Base-by-base conservation (phyloP, 192 early-diverging fungal genomes). In the Thamnidium elegans region DNA sequence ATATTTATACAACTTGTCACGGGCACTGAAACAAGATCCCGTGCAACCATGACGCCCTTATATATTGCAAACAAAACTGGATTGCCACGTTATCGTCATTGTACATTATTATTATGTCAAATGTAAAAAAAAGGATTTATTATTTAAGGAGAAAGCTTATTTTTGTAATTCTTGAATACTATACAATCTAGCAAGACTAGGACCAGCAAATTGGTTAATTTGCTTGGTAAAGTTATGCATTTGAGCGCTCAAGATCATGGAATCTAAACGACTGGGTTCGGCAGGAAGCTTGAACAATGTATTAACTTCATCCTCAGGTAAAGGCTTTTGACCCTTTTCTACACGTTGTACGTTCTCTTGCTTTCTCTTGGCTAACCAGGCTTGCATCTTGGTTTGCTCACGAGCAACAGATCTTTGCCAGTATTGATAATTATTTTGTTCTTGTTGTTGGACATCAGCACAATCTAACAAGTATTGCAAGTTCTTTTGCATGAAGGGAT, bases 141-240 rank as follows among this genome's bases (percentile, higher is more conserved):
- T 56, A 44, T 36, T 45, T 26, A 47, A 55, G 14, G 55, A 17
- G 53, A 52, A 45, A 45, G 44, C 14, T 69, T 81, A 81, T 56
- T 87, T 86, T 65, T 91, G 90, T 63, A 93, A 84, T 56, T 86
- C 88, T 73, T 86, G 85, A 46, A 85, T 84, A 73, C 84, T 80
- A 77, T 89, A 97, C 85, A 98, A 85, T 83, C 94, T 94, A 66
- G 91, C 85, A 70, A 99, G 81, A n/a, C 86, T 89, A 26, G 95
- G 95, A 51, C 96, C 97, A 65, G 94, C 88, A 74, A 90, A 94
- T 80, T 94, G 88, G 63, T 93, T 90, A 45, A 98, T 79, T 79
- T 96, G 91, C 81, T 94, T 92, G 76, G 86, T 90, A 72, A 92
- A 91, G 68, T 94, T 91, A 72, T 95, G 90, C 65, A 97, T 90